These are phyloP conservation scores for Aspergillus hortae DNA, from an alignment of 2,329 filamentous ascomycete genomes.

Conservation along the genomic window DNA sequence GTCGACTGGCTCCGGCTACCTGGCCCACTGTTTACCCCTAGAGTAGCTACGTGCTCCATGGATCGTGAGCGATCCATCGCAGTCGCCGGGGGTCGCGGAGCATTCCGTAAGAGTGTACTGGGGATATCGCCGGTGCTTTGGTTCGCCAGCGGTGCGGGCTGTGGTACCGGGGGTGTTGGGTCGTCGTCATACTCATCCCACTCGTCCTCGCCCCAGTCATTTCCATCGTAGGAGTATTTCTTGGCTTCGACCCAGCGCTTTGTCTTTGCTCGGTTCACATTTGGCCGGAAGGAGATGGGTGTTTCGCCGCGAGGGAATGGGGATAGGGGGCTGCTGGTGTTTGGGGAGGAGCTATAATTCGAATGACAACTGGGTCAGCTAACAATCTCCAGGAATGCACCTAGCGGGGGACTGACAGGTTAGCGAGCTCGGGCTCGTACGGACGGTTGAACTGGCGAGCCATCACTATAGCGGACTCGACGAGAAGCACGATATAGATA, in stretches of 20 bases:
- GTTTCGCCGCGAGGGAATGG: slow-evolving; percentile 30
- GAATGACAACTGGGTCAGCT: background rate
- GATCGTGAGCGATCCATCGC: slow-evolving; percentile 39
- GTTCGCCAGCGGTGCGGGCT: slow-evolving; percentile 19
- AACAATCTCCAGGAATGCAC: background rate
- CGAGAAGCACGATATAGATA: slow-evolving; percentile 1
- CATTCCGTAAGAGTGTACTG: slow-evolving; percentile 8
- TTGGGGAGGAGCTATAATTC: background rate
- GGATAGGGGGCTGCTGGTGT: slow-evolving; percentile 25
- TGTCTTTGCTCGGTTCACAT: slow-evolving; percentile 84
- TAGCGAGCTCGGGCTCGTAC: slow-evolving; percentile 21
- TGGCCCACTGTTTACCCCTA: slow-evolving; percentile 11
- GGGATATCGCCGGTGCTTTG: slow-evolving; percentile 24
- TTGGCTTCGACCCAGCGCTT: slow-evolving; percentile 95
- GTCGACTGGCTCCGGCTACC: slow-evolving; percentile 26
- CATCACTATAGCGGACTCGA: slow-evolving; percentile 18
- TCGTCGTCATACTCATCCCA: slow-evolving; percentile 63
- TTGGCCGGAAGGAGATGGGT: slow-evolving; percentile 68
- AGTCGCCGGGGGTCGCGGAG: slow-evolving; percentile 13
- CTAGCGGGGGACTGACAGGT: slow-evolving; percentile 19
- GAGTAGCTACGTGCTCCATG: slow-evolving; percentile 27
- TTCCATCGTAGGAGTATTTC: slow-evolving; percentile 80
- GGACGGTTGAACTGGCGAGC: slow-evolving; percentile 23
- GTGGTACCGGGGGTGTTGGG: slow-evolving; percentile 37
- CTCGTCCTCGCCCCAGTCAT: slow-evolving; percentile 77